These are phyloP conservation scores for Xanthoconium purpureum DNA, from an alignment of 768 basidiomycete genomes.

Conservation along the genomic window DNA sequence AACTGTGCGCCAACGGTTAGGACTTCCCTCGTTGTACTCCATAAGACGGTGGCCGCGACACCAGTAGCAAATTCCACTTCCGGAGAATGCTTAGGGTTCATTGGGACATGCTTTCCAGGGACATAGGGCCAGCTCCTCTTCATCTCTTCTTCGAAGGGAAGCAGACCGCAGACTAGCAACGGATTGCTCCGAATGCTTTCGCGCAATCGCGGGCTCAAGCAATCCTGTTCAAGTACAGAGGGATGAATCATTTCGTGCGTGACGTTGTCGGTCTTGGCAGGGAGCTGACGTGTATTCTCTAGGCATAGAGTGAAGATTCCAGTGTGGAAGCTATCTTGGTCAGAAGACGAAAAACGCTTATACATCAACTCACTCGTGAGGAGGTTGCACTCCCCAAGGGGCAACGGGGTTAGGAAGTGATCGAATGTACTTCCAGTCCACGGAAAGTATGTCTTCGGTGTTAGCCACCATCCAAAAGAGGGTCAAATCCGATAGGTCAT, in stretches of 20 bases:
- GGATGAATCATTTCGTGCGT: slow-evolving; percentile 63
- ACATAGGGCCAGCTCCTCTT: slow-evolving; percentile 47
- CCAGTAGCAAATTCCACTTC: slow-evolving; percentile 1
- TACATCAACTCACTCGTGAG: slow-evolving; percentile 52
- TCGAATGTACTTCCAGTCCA: slow-evolving; percentile 53
- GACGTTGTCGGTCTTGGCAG: slow-evolving; percentile 39
- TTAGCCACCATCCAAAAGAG: slow-evolving; percentile 65
- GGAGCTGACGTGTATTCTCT: slow-evolving; percentile 46
- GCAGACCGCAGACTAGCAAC: slow-evolving; percentile 40
- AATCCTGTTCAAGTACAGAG: slow-evolving; percentile 50
- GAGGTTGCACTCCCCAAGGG: slow-evolving; percentile 58
- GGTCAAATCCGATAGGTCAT: slow-evolving; percentile 65
- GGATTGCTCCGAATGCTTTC: slow-evolving; percentile 41
- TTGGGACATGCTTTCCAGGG: slow-evolving; percentile 20
- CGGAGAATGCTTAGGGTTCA: slow-evolving; percentile 6
- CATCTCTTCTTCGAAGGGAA: slow-evolving; percentile 52
- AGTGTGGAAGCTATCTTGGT: slow-evolving; percentile 40
- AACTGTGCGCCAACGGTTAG: slow-evolving; percentile 10
- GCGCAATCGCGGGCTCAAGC: slow-evolving; percentile 34
- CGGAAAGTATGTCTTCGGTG: slow-evolving; percentile 49
- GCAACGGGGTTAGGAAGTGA: slow-evolving; percentile 49
- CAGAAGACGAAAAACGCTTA: not conserved
- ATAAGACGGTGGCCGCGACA: slow-evolving; percentile 5
- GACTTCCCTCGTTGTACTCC: slow-evolving; percentile 18
- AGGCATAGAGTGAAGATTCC: slow-evolving; percentile 54